phyloP scores from a whole-genome alignment of 306 rosid genomes.

The Spatholobus suberectus region DNA sequence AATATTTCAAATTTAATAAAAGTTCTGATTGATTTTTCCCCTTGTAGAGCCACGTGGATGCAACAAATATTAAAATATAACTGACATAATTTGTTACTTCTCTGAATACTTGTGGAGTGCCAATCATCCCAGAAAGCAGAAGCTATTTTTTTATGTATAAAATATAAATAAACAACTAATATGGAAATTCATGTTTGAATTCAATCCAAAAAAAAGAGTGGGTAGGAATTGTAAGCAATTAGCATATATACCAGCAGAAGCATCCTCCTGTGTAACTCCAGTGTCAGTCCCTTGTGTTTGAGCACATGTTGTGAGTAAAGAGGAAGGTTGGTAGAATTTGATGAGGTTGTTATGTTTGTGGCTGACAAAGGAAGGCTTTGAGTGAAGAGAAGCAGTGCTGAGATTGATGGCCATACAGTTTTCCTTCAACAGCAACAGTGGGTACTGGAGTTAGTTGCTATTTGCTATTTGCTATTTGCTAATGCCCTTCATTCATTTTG shows the following conservation, averaged over 20 bases:
- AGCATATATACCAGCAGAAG: constrained; percentile 54
- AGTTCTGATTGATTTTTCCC: not conserved
- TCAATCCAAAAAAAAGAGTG: not conserved
- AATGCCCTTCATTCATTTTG: constrained; percentile 26
- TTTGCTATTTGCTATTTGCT: too few species aligned
- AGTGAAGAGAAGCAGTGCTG: constrained; percentile 57
- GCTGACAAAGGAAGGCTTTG: constrained; percentile 46
- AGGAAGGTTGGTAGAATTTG: constrained; percentile 46
- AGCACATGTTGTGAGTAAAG: constrained; percentile 51
- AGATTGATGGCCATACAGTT: constrained; percentile 73
- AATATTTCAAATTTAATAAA: not conserved
- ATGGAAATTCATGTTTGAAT: constrained; percentile 6
- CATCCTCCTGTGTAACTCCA: constrained; percentile 58
- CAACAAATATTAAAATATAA: not conserved
- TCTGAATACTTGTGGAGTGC: not conserved
- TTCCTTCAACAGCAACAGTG: not conserved
- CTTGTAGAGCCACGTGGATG: not conserved
- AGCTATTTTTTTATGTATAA: not conserved
- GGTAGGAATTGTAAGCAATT: not conserved
- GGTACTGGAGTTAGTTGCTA: not conserved
- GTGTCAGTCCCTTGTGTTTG: constrained; percentile 67
- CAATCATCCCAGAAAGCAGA: not conserved
- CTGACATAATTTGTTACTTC: not conserved
- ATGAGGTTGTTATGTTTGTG: constrained; percentile 47
- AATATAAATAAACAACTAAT: not conserved